Evolutionary conservation across 352 stramenopile genomes (phyloP).

Genomic region (Phytophthora lateralis): DNA sequence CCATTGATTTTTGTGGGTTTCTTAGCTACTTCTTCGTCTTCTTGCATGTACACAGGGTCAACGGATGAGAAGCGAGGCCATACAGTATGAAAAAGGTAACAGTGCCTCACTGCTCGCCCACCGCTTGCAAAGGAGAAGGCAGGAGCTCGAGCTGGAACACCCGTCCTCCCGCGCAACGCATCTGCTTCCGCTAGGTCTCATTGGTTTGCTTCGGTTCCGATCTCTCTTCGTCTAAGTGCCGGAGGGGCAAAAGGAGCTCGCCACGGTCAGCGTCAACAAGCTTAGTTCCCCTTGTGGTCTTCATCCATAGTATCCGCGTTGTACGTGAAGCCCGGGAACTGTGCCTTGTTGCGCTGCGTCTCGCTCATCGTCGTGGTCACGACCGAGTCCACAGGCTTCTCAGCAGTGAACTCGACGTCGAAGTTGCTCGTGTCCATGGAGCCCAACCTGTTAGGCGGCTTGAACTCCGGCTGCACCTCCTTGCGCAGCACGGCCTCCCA

Average conservation of each 20-base stretch:
- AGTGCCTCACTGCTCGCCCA: slow-evolving; percentile 22
- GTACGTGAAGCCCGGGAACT: slow-evolving; percentile 91
- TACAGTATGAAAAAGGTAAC: slow-evolving; percentile 45
- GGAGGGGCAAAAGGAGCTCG: slow-evolving; percentile 25
- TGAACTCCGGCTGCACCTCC: slow-evolving; percentile 91
- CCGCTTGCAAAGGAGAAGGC: slow-evolving; percentile 25
- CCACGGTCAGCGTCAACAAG: slow-evolving; percentile 11
- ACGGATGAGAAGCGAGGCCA: slow-evolving; percentile 25
- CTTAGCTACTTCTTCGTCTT: slow-evolving; percentile 37
- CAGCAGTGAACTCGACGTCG: slow-evolving; percentile 93
- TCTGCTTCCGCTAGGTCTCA: slow-evolving; percentile 29
- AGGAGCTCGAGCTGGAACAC: slow-evolving; percentile 5
- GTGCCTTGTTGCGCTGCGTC: slow-evolving; percentile 90
- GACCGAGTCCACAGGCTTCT: slow-evolving; percentile 91
- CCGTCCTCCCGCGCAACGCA: slow-evolving; percentile 15
- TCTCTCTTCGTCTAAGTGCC: slow-evolving; percentile 43
- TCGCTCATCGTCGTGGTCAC: slow-evolving; percentile 92
- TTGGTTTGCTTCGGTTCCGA: slow-evolving; percentile 31
- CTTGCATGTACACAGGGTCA: slow-evolving; percentile 33
- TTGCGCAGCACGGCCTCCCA: slow-evolving; percentile 91
- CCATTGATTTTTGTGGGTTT: slow-evolving; percentile 42
- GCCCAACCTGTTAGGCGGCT: slow-evolving; percentile 87
- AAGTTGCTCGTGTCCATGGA: slow-evolving; percentile 95
- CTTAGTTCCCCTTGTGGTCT: slow-evolving; percentile 84
- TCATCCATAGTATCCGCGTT: slow-evolving; percentile 89